Evolutionary conservation across 495 filamentous ascomycete genomes (phyloP).

Genomic region (Jackrogersella multiformis): DNA sequence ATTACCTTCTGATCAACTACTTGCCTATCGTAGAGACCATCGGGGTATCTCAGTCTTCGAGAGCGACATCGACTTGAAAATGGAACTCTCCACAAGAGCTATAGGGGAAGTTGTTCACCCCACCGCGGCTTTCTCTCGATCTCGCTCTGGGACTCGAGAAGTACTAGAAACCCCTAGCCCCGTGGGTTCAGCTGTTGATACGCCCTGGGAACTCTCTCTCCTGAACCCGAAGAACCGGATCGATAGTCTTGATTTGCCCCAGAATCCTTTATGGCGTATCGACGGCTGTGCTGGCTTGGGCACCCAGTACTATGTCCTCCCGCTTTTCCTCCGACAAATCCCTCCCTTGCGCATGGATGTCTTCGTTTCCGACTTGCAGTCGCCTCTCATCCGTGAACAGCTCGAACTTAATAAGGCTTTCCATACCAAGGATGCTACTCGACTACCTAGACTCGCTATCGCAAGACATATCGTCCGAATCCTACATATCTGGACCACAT

Average conservation of each 20-base stretch:
- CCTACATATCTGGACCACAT: constrained; percentile 53
- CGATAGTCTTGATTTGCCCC: constrained; percentile 56
- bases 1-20: neutral
- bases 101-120: constrained; percentile 60
- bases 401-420: constrained; percentile 56
- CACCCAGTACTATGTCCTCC: constrained; percentile 59
- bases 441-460: constrained; percentile 54
- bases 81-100: constrained; percentile 55
- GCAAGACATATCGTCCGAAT: constrained; percentile 54
- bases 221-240: constrained; percentile 63
- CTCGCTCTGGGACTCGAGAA: constrained; percentile 17
- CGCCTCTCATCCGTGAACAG: constrained; percentile 50
- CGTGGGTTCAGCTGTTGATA: neutral
- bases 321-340: constrained; percentile 50
- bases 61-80: constrained; percentile 31
- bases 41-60: constrained; percentile 4
- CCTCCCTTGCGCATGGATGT: constrained; percentile 60
- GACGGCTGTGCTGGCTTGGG: constrained; percentile 60
- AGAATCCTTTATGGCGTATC: constrained; percentile 55
- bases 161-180: neutral
- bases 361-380: constrained; percentile 56
- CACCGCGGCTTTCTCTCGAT: constrained; percentile 54
- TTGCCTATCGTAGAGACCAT: constrained; percentile 6
- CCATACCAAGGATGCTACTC: constrained; percentile 56
- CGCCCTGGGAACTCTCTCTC: constrained; percentile 51